These are phyloP conservation scores for Periconia macrospinosa DNA, from an alignment of 2,329 filamentous ascomycete species.

Conservation along the genomic window DNA sequence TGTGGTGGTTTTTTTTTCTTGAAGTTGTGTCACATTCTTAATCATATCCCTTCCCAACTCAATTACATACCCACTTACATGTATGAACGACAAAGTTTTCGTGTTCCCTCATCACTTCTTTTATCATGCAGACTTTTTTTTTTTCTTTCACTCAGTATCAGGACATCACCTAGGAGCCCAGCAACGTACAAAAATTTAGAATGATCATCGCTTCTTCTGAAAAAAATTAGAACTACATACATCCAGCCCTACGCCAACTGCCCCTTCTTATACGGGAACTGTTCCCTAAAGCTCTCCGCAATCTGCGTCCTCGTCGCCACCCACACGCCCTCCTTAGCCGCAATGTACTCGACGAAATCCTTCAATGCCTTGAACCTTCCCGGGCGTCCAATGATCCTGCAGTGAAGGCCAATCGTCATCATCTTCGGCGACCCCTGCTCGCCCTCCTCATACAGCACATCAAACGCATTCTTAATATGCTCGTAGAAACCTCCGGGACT, in stretches of 20 bases:
- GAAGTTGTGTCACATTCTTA: no score
- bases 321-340: slow-evolving; percentile 57
- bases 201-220: neutral
- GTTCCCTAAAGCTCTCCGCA: slow-evolving; percentile 52
- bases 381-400: slow-evolving; percentile 56
- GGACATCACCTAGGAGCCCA: no score
- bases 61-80: no score
- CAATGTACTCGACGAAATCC: slow-evolving; percentile 58
- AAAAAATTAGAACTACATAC: neutral
- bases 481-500: slow-evolving; percentile 49
- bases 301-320: slow-evolving; percentile 58
- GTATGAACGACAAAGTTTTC: no score
- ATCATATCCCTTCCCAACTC: no score
- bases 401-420: slow-evolving; percentile 61
- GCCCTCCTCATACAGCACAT: slow-evolving; percentile 57
- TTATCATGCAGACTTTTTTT: no score
- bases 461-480: slow-evolving; percentile 57
- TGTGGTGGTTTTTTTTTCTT: no score
- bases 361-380: slow-evolving; percentile 55
- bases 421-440: slow-evolving; percentile 55
- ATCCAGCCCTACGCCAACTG: slow-evolving; percentile 34
- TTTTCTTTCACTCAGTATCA: no score
- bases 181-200: no score
- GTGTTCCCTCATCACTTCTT: no score
- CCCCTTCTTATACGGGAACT: slow-evolving; percentile 54